Percentiles rank a stretch among this genome's conserved stretches.
Conservation (phyloP, 129 eudicot species). For the Centella asiatica region DNA sequence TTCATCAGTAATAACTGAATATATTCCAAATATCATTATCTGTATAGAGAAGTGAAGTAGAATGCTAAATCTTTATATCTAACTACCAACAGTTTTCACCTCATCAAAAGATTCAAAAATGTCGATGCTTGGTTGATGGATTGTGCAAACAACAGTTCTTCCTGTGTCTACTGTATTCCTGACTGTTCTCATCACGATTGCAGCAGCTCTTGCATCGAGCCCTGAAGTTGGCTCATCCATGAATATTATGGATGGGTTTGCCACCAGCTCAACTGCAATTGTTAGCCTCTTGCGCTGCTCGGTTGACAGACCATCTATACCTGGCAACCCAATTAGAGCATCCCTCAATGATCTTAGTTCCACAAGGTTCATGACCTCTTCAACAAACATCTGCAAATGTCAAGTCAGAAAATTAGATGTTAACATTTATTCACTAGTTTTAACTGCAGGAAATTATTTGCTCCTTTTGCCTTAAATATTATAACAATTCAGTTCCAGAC, state of each 20-base stretch:
- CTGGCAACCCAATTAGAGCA: conserved; percentile 74
- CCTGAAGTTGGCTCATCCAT: conserved; percentile 84
- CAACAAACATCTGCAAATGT: conserved; percentile 59
- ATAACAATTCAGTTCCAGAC: conserved; percentile 17
- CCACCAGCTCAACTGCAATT: conserved; percentile 64
- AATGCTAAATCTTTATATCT: not conserved
- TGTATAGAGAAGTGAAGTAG: not conserved
- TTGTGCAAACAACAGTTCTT: conserved; percentile 86
- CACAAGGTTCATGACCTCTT: conserved; percentile 81
- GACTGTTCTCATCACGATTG: conserved; percentile 63
- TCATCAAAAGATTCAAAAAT: conserved; percentile 90
- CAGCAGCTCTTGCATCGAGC: conserved; percentile 69
- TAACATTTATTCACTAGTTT: not conserved
- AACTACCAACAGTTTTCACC: conserved; percentile 26
- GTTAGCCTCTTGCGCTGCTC: conserved; percentile 81
- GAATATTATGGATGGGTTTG: conserved; percentile 71
- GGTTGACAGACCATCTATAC: conserved; percentile 62
- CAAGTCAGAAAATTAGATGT: conserved; percentile 2
- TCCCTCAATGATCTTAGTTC: conserved; percentile 48
- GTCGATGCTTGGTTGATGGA: conserved; percentile 91
- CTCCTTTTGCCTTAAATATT: not conserved
- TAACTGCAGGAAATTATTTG: no score
- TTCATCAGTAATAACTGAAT: conserved; percentile 65
- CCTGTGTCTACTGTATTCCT: conserved; percentile 86
- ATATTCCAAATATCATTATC: not conserved